phyloP scores from a whole-genome alignment of 1,139 yeast genomes.

The Saccharomycopsis hybrid region DNA sequence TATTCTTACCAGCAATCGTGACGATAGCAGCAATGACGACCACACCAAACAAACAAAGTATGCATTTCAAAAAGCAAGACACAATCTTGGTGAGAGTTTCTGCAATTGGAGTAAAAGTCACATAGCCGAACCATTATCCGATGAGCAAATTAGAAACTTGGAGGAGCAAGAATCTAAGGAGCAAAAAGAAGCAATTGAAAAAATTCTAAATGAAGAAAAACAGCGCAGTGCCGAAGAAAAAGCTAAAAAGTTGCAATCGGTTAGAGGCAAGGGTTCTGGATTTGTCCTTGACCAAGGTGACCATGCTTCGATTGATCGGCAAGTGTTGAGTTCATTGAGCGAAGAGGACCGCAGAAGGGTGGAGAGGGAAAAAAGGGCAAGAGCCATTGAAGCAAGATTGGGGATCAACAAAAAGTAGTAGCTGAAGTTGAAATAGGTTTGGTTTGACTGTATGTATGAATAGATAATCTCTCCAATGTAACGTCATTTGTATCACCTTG shows the following conservation, averaged over 20 bases:
- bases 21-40: conserved; percentile 34
- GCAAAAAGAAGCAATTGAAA: conserved; percentile 30
- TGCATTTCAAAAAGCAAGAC: conserved; percentile 66
- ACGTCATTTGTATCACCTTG: too few relatives aligned
- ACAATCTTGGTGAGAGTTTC: conserved; percentile 56
- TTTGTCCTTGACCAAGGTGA: conserved; percentile 17
- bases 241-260: conserved; percentile 16
- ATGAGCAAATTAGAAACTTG: conserved; percentile 50
- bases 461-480: too few relatives aligned
- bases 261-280: conserved; percentile 22
- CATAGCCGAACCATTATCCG: conserved; percentile 32
- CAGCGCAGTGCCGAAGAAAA: conserved; percentile 15
- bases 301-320: conserved; percentile 24
- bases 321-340: conserved; percentile 32
- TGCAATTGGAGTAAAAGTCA: conserved; percentile 69
- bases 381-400: conserved; percentile 93
- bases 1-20: conserved; percentile 26
- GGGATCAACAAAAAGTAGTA: not conserved
- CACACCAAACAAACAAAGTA: conserved; percentile 39
- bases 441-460: too few relatives aligned
- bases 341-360: conserved; percentile 70
- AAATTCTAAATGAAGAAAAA: conserved; percentile 27
- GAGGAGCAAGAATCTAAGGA: conserved; percentile 28
- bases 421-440: too few relatives aligned
- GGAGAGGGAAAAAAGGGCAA: conserved; percentile 90